Base-by-base conservation (phyloP, 2,329 filamentous ascomycete genomes). In the Cytospora paraplurivora region DNA sequence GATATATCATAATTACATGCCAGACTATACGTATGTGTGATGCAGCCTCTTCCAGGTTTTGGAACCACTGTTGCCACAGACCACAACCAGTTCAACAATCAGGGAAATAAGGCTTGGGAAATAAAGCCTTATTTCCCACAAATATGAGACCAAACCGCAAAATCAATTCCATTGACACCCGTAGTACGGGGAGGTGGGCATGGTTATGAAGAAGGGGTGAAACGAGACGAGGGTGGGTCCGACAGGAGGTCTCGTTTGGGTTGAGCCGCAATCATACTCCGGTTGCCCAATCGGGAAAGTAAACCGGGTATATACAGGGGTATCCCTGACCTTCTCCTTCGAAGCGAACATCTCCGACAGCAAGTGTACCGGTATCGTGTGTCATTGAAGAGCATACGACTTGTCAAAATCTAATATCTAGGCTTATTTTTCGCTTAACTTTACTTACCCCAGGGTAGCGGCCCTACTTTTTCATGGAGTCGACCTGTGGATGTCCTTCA, bases 211-310 rank as follows among this genome's bases (percentile, higher is more conserved):
- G 38, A 61, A 49, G n/a, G 34, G 51, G 54, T 61, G 58, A 61
- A 61, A 61, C 58, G 51, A 37, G 44, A 38, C 37, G 51, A 41
- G 32, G 27, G 58, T 61, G 58, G 58, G 58, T 61, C 58, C 55
- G 58, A 61, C 58, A 61, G 51, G 58, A 61, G 58, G 58, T 61
- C 58, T 61, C 38, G 58, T 61, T 61, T 61, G 51, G 58, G 51
- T 49, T 61, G n/a, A 61, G 58, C 58, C 58, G 58, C 58, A 55
- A 55, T 37, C 7, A 11, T 47, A 38, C 35, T 49, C 54, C 53
- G 55, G 58, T 61, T 44, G 51, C 58, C 51, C 51, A 55, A 61
- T 61, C 50, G 58, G 58, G 58, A 32, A 61, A 52, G 38, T 61
- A 47, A 4, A 47, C 58, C 34, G 49, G 50, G 58, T 51, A 54